phyloP scores from a whole-genome alignment of 805 yeast species.

The Candida saitoana region DNA sequence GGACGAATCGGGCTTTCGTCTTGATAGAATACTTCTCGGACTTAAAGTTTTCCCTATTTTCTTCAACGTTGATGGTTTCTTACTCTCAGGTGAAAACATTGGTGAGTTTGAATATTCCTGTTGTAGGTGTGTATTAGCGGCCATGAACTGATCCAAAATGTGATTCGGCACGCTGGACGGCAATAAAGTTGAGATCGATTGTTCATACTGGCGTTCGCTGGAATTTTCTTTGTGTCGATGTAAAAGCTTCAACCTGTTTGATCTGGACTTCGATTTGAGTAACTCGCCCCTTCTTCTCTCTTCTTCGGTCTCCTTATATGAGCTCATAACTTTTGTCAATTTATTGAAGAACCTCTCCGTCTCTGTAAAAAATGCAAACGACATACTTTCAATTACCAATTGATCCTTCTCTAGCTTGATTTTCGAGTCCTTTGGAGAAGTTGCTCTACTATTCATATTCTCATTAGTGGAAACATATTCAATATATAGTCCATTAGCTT shows the following conservation, averaged over 20 bases:
- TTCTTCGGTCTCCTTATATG: background rate
- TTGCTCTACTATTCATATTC: constrained; percentile 1
- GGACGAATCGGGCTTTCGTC: background rate
- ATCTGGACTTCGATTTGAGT: background rate
- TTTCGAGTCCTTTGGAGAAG: background rate
- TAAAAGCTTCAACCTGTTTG: background rate
- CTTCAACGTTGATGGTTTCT: constrained; percentile 11
- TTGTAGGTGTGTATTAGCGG: constrained; percentile 9
- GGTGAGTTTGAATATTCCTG: background rate
- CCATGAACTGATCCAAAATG: constrained; percentile 13
- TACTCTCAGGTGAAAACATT: background rate
- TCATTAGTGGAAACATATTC: constrained; percentile 2
- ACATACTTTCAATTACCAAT: background rate
- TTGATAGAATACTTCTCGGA: constrained; percentile 16
- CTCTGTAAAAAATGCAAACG: constrained; percentile 1
- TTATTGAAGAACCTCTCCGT: background rate
- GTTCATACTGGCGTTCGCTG: background rate
- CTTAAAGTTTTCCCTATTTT: constrained; percentile 17
- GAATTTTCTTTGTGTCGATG: background rate
- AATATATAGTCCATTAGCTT: constrained; percentile 1
- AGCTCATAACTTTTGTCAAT: background rate
- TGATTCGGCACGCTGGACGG: constrained; percentile 7
- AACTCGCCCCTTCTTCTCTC: background rate
- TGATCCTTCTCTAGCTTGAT: constrained; percentile 3
- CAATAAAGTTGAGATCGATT: constrained; percentile 15